Evolutionary conservation across 352 stramenopile genomes (phyloP).

Genomic region (Globisporangium splendens): DNA sequence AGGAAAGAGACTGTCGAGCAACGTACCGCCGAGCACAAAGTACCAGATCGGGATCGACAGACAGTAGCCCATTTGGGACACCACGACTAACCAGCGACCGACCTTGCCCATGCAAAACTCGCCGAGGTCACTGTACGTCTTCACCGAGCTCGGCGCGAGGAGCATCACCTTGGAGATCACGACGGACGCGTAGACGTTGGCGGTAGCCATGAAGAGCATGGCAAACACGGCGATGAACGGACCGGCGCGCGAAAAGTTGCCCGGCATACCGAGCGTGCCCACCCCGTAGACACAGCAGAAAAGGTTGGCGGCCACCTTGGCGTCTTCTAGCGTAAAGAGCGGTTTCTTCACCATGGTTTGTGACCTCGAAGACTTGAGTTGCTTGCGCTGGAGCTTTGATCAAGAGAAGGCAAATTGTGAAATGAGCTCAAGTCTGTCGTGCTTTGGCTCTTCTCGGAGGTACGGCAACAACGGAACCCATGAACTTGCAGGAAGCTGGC

Average conservation of each 20-base stretch:
- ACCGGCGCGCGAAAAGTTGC: conserved; percentile 63
- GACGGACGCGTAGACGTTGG: conserved; percentile 66
- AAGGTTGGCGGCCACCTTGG: conserved; percentile 56
- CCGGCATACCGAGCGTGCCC: conserved; percentile 65
- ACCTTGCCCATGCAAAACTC: conserved; percentile 46
- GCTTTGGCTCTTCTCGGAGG: background rate
- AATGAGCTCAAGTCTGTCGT: background rate
- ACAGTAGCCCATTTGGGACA: conserved; percentile 52
- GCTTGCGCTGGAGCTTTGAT: conserved; percentile 2
- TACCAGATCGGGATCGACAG: conserved; percentile 48
- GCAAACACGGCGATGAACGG: conserved; percentile 41
- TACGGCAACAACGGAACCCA: too few relatives aligned
- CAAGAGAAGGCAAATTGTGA: background rate
- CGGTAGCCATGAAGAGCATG: conserved; percentile 61
- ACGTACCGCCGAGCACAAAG: conserved; percentile 47
- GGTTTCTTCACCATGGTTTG: conserved; percentile 18
- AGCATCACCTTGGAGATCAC: conserved; percentile 57
- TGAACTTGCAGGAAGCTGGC: too few relatives aligned
- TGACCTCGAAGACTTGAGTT: conserved; percentile 2
- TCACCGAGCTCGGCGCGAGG: conserved; percentile 42
- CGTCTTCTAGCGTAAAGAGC: conserved; percentile 53
- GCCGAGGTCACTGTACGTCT: conserved; percentile 58
- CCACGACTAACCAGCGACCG: conserved; percentile 46
- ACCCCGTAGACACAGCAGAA: conserved; percentile 70
- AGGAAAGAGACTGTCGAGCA: conserved; percentile 47